Evolutionary conservation across 2,329 filamentous ascomycete species (phyloP), one percentile per base, ranked within the genome.

Genomic region (Aureobasidium sp.): DNA sequence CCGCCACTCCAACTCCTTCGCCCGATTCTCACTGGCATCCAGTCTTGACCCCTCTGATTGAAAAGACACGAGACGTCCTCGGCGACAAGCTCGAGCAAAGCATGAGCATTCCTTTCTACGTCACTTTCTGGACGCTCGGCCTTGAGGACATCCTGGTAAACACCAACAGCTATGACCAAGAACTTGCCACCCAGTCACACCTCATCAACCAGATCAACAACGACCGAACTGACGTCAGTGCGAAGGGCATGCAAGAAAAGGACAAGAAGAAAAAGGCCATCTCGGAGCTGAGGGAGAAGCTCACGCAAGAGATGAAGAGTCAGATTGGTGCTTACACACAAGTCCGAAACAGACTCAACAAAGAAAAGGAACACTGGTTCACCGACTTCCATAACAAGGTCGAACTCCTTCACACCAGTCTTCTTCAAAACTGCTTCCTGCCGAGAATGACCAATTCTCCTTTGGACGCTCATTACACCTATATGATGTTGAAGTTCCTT

Each of bases 381-480:
- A 72, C 79, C 4, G 77, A 79, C 8, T 77, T 82, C 58, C 78
- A 80, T 56, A 73, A 78, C 19, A 86, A 83, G 61, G 72, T 78
- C 34, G 83, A 86, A 55, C 74, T 64, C 6, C 76, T 94, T 4
- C 87, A 91, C 49, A 82, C 90, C 61, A 78, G 81, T 3, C 72
- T 98, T 16, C 78, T 98, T 8, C 90, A 97, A 68, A 85, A 94
- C 62, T 98, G 93, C 66, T 83, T 98, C 60, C 70, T 97, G n/a
- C 93, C 93, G 8, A 85, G 93, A 37, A 77, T 94, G 16, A 78
- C 93, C 22, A 75, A 95, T 25, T 95, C 90, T 0, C 82, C 89
- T 1, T 79, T 86, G 45, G 93, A 98, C 66, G 88, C 91, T 0
- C 88, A 95, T 60, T 98, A 88, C 71, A 85, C 83, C 53, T 94